Base-by-base conservation (phyloP, 495 filamentous ascomycete genomes). In the Talaromyces liani region DNA sequence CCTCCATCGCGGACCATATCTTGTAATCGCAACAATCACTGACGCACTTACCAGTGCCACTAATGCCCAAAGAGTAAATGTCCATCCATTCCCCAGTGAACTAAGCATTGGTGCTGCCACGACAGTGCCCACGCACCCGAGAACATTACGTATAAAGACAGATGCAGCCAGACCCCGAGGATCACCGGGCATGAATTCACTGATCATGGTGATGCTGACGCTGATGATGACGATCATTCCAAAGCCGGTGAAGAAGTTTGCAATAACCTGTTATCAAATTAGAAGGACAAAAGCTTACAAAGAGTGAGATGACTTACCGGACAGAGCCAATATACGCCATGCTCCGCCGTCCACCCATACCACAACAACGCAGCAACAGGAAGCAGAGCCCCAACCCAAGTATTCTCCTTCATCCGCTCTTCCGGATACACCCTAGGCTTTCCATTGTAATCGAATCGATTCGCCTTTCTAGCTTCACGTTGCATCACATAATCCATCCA, bases 221-320 rank as follows among this genome's bases (percentile, higher is more conserved):
- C 79, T 73, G 72, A 93, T 91, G n/a, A 92, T 85, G 24, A 94
- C 73, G 90, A 94, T 93, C 58, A 77, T 83, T 6, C 88, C 88
- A 34, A 88, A 67, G n/a, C 90, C 90, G 70, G 91, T 92, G 68
- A 87, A 86, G 75, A 91, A 90, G 60, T 88, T 90, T 1, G 86
- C 85, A 45, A 91, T 80, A 68, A 84, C 67, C 64, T 75, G 62
- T 10, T 39, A 53, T 60, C 29, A 55, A 4, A 31, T 58, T 55
- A 63, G 63, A 66, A 78, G 76, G 82, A 73, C 29, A 80, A 80
- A 24, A 24, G 22, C 82, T 16, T 80, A 4, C 18, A 2, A 24
- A 29, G 9, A 14, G 7, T 24, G 20, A 22, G 6, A 34, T 16
- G 22, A 41, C 61, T 63, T 33, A 63, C 61, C 58, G 64, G 64